phyloP scores from a whole-genome alignment of 2,329 filamentous ascomycete genomes.

The Chaetomium strumarium region DNA sequence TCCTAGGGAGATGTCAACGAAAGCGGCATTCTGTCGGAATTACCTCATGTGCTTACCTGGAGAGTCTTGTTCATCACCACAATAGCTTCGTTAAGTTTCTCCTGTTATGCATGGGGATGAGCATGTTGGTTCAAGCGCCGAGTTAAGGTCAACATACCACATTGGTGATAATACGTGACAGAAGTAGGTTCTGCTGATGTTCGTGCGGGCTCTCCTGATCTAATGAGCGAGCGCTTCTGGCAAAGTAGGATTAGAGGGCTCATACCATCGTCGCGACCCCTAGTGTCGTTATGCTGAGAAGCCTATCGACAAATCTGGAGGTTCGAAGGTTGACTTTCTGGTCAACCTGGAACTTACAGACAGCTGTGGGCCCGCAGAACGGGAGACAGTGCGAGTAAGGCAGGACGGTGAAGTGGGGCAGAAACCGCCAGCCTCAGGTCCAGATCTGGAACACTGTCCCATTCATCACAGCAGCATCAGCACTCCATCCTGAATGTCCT shows the following conservation, averaged over 20 bases:
- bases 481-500: neutral
- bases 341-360: too few relatives aligned
- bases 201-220: slow-evolving; percentile 87
- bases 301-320: too few relatives aligned
- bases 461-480: neutral
- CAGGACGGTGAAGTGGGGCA: neutral
- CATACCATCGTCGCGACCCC: too few relatives aligned
- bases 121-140: neutral
- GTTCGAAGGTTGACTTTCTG: too few relatives aligned
- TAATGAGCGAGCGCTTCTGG: neutral
- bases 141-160: slow-evolving; percentile 58
- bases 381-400: neutral
- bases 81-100: slow-evolving; percentile 94
- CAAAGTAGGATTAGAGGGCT: too few relatives aligned
- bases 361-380: neutral
- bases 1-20: slow-evolving; percentile 50
- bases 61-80: slow-evolving; percentile 89
- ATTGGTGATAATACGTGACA: slow-evolving; percentile 94
- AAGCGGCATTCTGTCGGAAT: too few relatives aligned
- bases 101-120: slow-evolving; percentile 45
- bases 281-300: too few relatives aligned
- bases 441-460: too few relatives aligned
- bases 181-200: slow-evolving; percentile 88
- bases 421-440: neutral
- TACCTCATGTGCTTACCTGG: too few relatives aligned